Conservation (phyloP, 164 flowering plant genomes). For the Hamamelis virginiana region DNA sequence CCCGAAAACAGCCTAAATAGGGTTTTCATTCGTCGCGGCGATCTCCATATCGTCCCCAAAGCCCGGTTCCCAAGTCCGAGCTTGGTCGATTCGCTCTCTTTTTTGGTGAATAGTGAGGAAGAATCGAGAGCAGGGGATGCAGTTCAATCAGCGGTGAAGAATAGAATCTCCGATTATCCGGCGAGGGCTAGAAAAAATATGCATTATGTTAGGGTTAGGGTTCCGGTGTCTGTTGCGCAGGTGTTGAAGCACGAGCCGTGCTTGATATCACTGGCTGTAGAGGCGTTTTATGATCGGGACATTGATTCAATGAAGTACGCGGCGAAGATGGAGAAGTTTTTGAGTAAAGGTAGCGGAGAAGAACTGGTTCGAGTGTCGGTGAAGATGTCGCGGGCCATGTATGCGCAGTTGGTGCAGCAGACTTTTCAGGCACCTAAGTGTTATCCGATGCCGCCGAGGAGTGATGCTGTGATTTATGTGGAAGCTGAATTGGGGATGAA, state of each 20-base stretch:
- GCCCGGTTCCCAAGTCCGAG: constrained; percentile 35
- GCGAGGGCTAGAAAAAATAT: constrained; percentile 55
- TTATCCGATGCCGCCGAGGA: constrained; percentile 67
- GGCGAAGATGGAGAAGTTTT: constrained; percentile 78
- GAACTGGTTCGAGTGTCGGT: constrained; percentile 63
- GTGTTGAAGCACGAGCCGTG: constrained; percentile 80
- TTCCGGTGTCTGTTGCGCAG: constrained; percentile 77
- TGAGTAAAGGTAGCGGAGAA: constrained; percentile 49
- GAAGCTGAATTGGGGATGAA: constrained; percentile 96
- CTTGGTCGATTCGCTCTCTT: constrained; percentile 45
- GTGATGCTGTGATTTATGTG: constrained; percentile 38
- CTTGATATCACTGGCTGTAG: constrained; percentile 82
- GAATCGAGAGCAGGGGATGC: constrained; percentile 49
- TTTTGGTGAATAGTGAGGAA: constrained; percentile 17
- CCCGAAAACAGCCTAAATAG: constrained; percentile 65
- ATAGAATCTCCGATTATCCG: constrained; percentile 56
- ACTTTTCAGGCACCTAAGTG: constrained; percentile 82
- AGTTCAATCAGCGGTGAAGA: constrained; percentile 53
- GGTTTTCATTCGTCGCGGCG: constrained; percentile 64
- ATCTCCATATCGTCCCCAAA: constrained; percentile 60
- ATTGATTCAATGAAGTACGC: constrained; percentile 87
- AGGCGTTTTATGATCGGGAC: constrained; percentile 89
- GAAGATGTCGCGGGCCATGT: constrained; percentile 88
- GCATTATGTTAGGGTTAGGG: constrained; percentile 72
- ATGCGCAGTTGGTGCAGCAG: constrained; percentile 86